A percentile compares a stretch with the other conserved stretches of the same genome.
Evolutionary conservation across 495 filamentous ascomycete genomes (phyloP).

Genomic region (Monascus purpureus): DNA sequence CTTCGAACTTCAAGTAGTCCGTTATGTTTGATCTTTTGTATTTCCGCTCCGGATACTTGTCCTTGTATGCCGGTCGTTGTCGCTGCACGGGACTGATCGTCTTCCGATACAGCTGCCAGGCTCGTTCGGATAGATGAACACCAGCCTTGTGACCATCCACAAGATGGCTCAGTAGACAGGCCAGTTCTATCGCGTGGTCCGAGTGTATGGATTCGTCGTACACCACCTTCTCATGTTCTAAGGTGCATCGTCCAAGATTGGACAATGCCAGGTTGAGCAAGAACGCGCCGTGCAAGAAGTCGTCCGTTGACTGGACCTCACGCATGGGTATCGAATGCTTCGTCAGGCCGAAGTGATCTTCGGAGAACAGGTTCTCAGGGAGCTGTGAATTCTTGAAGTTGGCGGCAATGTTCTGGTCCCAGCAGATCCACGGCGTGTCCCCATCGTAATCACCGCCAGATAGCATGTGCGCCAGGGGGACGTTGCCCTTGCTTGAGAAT

Average conservation of each 20-base stretch:
- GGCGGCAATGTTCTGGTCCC: constrained; percentile 62
- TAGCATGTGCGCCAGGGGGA: constrained; percentile 63
- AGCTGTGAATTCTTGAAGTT: constrained; percentile 60
- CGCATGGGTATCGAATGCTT: constrained; percentile 37
- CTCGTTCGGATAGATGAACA: constrained; percentile 39
- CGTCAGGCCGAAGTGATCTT: constrained; percentile 42
- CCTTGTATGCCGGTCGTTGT: constrained; percentile 25
- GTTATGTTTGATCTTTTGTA: constrained; percentile 40
- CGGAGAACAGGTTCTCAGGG: constrained; percentile 26
- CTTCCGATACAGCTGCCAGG: constrained; percentile 38
- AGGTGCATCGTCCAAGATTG: constrained; percentile 61
- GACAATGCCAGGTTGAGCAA: constrained; percentile 50
- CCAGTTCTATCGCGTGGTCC: constrained; percentile 40
- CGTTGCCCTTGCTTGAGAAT: constrained; percentile 57
- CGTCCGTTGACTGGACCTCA: constrained; percentile 14
- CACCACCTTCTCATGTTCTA: constrained; percentile 54
- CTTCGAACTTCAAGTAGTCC: constrained; percentile 56
- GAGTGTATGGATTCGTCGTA: constrained; percentile 51
- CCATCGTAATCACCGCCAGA: constrained; percentile 95
- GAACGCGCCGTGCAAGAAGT: constrained; percentile 42
- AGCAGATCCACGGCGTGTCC: constrained; percentile 81
- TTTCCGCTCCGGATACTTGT: constrained; percentile 15
- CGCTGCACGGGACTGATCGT: constrained; percentile 19
- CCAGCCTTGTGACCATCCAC: constrained; percentile 78
- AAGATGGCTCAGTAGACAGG: constrained; percentile 58